Base-by-base conservation (phyloP, 345 rosid species). In the Linum lewisii region DNA sequence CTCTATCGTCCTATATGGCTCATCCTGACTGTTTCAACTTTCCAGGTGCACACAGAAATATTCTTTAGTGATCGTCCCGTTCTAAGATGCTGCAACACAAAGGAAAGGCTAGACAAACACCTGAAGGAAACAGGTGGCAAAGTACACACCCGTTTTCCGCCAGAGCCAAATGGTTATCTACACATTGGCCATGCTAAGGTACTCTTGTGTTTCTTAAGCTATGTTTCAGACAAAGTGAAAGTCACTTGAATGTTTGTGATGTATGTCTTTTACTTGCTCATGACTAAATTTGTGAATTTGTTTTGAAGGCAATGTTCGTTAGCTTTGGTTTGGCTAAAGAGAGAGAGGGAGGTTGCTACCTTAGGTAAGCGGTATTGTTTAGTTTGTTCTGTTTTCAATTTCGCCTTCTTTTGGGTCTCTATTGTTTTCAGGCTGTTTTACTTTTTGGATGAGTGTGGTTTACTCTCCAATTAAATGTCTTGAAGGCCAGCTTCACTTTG, bases 111-210 rank as follows among this genome's bases (percentile, higher is more conserved):
- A 63, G 82, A 82, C 53, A 90, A 83, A 58, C 97, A 94, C 78
- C 76, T 94, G 73, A 80, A 76, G 69, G 72, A 66, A 60, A 90
- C 96, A 18, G 87, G 85, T 10, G 83, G 95, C 16, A 90, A 82
- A 65, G 87, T 94, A 62, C 79, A 78, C 59, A 82, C 93, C 7
- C 90, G 95, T 56, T 94, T 90, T 49, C 97, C 96, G 8, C 99
- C 97, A 50, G 97, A 94, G 76, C 97, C 97, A 69, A 94, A 94
- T 84, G 99, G 99, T 25, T 90, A 90, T 80, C 81, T 90, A 24
- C 99, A 94, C 66, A 94, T 94, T 69, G 99, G 97, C 55, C 99
- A 90, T 80, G 97, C 99, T 23, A 94, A 90, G 91, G 99, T 90
- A 80, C 52, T 36, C 5, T 52, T 23, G 62, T 34, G 32, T 4